Evolutionary conservation across 345 rosid species (phyloP).

Genomic region (Eucalyptus cloeziana): DNA sequence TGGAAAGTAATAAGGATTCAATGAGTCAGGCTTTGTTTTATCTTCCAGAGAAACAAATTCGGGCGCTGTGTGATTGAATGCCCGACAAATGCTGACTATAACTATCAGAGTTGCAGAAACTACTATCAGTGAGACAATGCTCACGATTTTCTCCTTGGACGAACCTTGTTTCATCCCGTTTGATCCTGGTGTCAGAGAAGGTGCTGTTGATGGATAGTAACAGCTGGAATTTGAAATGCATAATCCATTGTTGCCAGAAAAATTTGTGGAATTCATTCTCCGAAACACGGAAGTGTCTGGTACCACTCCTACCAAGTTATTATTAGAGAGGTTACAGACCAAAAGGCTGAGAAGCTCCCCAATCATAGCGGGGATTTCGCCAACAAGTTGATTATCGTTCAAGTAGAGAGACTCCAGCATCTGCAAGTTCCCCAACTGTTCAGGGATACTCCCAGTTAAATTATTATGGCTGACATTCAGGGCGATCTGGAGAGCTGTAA

Average conservation of each 20-base stretch:
- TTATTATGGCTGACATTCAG: slow-evolving; percentile 70
- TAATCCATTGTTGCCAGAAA: slow-evolving; percentile 54
- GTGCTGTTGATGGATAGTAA: slow-evolving; percentile 12
- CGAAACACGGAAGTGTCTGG: slow-evolving; percentile 54
- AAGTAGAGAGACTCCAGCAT: slow-evolving; percentile 68
- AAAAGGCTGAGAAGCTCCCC: slow-evolving; percentile 64
- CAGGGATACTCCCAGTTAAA: slow-evolving; percentile 57
- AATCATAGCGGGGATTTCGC: slow-evolving; percentile 54
- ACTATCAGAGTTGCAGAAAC: slow-evolving; percentile 41
- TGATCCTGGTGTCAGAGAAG: slow-evolving; percentile 9
- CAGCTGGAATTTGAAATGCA: slow-evolving; percentile 26
- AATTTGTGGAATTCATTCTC: slow-evolving; percentile 52
- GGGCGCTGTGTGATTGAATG: slow-evolving; percentile 31
- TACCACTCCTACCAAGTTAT: slow-evolving; percentile 50
- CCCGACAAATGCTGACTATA: slow-evolving; percentile 30
- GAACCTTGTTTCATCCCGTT: slow-evolving; percentile 20
- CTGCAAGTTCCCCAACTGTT: slow-evolving; percentile 54
- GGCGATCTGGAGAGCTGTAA: slow-evolving; percentile 71
- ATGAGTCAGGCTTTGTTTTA: slow-evolving; percentile 16
- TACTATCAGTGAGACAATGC: slow-evolving; percentile 26
- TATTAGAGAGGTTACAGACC: slow-evolving; percentile 73
- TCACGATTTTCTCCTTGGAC: slow-evolving; percentile 27
- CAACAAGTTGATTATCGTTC: slow-evolving; percentile 61
- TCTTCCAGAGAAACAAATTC: slow-evolving; percentile 33
- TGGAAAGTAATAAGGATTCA: slow-evolving; percentile 55